Percentiles rank a stretch among this genome's conserved stretches.
phyloP scores from a whole-genome alignment of 2,329 filamentous ascomycete species.

The Dactylellina haptotyla region DNA sequence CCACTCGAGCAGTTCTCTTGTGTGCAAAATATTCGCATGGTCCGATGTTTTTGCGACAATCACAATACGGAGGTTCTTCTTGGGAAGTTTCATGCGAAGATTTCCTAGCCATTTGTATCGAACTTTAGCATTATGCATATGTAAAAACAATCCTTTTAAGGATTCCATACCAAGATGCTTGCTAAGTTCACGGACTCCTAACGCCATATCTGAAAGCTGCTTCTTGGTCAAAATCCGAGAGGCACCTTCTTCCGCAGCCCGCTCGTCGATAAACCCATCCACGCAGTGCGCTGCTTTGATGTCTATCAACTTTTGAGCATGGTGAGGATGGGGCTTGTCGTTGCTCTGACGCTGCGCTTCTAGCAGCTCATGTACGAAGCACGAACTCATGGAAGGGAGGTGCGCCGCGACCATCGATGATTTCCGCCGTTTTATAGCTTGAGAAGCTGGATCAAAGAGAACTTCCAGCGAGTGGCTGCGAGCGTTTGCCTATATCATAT shows the following conservation, averaged over 20 bases:
- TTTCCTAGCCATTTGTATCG: too few species aligned
- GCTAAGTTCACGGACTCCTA: conserved; percentile 90
- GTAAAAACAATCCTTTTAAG: conserved; percentile 70
- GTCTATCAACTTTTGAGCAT: conserved; percentile 60
- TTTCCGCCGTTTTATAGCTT: conserved; percentile 69
- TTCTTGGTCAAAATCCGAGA: conserved; percentile 90
- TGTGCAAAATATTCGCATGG: conserved; percentile 78
- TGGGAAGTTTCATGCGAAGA: conserved; percentile 75
- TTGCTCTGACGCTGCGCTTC: conserved; percentile 66
- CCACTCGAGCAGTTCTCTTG: conserved; percentile 81
- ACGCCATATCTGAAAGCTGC: conserved; percentile 95
- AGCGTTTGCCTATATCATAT: conserved; percentile 25
- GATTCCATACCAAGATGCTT: conserved; percentile 79
- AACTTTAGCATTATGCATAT: too few species aligned
- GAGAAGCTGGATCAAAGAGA: conserved; percentile 71
- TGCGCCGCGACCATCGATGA: conserved; percentile 71
- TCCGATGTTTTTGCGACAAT: conserved; percentile 93
- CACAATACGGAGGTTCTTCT: conserved; percentile 84
- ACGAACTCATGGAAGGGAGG: conserved; percentile 64
- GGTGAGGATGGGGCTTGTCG: too few species aligned
- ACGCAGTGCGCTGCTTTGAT: conserved; percentile 32
- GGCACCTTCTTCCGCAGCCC: conserved; percentile 64
- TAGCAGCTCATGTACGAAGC: conserved; percentile 73
- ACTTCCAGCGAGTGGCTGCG: conserved; percentile 62
- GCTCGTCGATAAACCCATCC: conserved; percentile 56